Evolutionary conservation across 1,284 basidiomycete genomes (phyloP).

Genomic region (Irpex sp.): DNA sequence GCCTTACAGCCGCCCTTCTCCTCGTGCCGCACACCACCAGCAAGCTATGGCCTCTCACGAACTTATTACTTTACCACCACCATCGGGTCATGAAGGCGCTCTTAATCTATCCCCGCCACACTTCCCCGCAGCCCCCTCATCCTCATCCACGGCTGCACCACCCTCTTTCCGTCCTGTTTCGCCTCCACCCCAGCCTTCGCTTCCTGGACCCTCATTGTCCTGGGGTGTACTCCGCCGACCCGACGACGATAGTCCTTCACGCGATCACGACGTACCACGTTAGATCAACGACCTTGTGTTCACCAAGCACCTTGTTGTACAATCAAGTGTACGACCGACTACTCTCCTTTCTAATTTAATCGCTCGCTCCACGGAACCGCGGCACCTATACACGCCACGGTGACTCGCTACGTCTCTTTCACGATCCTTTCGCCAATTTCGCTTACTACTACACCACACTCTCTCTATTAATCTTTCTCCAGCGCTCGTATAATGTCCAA

Average conservation of each 20-base stretch:
- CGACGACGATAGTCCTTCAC: slow-evolving; percentile 10
- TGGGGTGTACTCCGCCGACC: slow-evolving; percentile 3
- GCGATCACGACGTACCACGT: slow-evolving; percentile 9
- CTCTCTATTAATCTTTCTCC: not conserved
- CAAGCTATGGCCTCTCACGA: slow-evolving; percentile 5
- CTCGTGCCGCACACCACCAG: not conserved
- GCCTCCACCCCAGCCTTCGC: not conserved
- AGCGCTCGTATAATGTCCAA: slow-evolving; percentile 6
- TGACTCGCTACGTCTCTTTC: slow-evolving; percentile 1
- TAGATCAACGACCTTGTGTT: slow-evolving; percentile 8
- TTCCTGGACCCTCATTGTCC: slow-evolving; percentile 1
- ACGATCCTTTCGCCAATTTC: not conserved
- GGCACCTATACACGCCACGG: slow-evolving; percentile 3
- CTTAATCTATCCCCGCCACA: slow-evolving; percentile 1
- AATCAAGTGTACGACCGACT: slow-evolving; percentile 6
- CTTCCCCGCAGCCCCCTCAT: slow-evolving; percentile 1
- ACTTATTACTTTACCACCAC: slow-evolving; percentile 3
- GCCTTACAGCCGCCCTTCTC: slow-evolving; percentile 23
- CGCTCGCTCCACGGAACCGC: not conserved
- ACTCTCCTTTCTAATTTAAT: not conserved
- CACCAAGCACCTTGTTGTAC: slow-evolving; percentile 12
- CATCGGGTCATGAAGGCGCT: not conserved
- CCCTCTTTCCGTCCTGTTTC: slow-evolving; percentile 1
- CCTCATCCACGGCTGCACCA: not conserved
- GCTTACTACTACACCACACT: not conserved